phyloP scores from a whole-genome alignment of 352 stramenopile species.

The Globisporangium iwayamae region DNA sequence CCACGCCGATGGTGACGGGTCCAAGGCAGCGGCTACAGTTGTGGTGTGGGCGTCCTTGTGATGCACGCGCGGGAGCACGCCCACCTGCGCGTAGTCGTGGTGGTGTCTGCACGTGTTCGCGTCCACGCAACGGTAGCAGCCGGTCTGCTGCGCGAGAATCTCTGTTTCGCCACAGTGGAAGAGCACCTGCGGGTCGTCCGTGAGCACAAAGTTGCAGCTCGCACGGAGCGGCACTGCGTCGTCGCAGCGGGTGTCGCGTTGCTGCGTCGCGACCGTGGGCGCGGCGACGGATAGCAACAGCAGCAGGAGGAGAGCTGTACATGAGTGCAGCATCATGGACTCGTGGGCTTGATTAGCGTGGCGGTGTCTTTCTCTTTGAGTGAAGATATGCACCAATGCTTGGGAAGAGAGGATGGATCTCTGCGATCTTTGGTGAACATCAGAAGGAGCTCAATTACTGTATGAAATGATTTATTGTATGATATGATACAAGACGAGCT shows the following conservation, averaged over 20 bases:
- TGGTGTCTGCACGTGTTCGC: constrained; percentile 20
- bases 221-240: constrained; percentile 17
- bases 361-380: neutral
- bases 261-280: neutral
- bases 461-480: neutral
- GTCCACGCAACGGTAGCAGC: constrained; percentile 57
- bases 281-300: neutral
- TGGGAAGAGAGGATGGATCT: neutral
- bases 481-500: neutral
- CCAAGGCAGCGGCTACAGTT: constrained; percentile 6
- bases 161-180: constrained; percentile 22
- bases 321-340: neutral
- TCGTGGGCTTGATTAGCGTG: neutral
- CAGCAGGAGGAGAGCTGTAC: neutral
- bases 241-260: constrained; percentile 32
- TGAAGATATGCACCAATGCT: neutral
- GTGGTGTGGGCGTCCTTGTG: neutral
- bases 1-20: neutral
- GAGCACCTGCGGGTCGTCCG: constrained; percentile 14
- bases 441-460: neutral
- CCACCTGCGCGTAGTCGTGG: constrained; percentile 1
- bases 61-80: neutral
- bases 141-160: constrained; percentile 37
- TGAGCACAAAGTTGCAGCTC: constrained; percentile 9
- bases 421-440: neutral